Percentiles rank a stretch among this genome's conserved stretches.
These are phyloP conservation scores for Tetradesmus obliquus DNA, from an alignment of 139 green algal species.

Conservation along the genomic window DNA sequence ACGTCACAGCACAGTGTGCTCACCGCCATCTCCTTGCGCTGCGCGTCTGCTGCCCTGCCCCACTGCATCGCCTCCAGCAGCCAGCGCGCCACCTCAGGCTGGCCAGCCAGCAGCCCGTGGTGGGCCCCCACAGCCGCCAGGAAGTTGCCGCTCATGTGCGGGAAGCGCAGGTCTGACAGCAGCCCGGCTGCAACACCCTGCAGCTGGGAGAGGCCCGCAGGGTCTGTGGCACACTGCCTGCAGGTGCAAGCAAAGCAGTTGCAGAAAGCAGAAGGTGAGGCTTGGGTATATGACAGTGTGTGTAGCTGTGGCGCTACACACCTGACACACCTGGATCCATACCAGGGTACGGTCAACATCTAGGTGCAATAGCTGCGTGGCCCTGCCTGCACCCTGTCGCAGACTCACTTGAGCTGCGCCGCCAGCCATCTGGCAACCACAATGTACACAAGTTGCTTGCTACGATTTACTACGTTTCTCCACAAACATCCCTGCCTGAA, in stretches of 20 bases:
- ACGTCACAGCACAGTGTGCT: too few species aligned
- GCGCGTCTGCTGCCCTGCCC: conserved; percentile 9
- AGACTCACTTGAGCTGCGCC: background rate
- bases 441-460: too few species aligned
- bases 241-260: background rate
- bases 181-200: background rate
- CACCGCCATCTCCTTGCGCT: conserved; percentile 28
- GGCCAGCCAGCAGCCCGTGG: conserved; percentile 21
- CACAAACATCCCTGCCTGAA: too few species aligned
- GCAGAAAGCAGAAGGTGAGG: too few species aligned
- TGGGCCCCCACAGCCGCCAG: conserved; percentile 25
- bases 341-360: too few species aligned
- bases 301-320: too few species aligned
- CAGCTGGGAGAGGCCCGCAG: background rate
- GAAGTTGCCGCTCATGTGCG: conserved; percentile 51
- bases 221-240: conserved; percentile 8
- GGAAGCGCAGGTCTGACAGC: conserved; percentile 18
- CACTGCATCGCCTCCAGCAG: conserved; percentile 47
- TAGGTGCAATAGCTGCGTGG: too few species aligned
- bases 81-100: conserved; percentile 13
- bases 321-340: too few species aligned
- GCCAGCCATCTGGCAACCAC: too few species aligned
- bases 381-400: too few species aligned
- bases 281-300: too few species aligned
- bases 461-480: too few species aligned